Percentiles rank a stretch among this genome's conserved stretches.
These are phyloP conservation scores for Sclerospora graminicola DNA, from an alignment of 352 stramenopile genomes.

Conservation along the genomic window DNA sequence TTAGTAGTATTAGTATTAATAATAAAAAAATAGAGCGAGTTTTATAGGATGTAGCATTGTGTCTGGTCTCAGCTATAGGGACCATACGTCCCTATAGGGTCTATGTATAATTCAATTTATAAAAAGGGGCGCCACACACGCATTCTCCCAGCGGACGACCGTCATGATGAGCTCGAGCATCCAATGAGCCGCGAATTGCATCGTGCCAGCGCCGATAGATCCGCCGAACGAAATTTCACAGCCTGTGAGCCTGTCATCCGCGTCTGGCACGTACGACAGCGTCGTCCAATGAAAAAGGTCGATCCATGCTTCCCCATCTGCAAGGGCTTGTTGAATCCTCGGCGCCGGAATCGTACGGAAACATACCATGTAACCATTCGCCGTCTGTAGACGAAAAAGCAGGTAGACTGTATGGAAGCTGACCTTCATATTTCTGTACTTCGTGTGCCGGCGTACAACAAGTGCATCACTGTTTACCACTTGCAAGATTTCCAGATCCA, in stretches of 20 bases:
- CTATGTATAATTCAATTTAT: slow-evolving; percentile 24
- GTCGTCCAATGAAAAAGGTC: slow-evolving; percentile 55
- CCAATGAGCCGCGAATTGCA: slow-evolving; percentile 61
- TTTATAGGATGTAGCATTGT: no score
- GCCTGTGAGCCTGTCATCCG: slow-evolving; percentile 8
- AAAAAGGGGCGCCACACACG: slow-evolving; percentile 40
- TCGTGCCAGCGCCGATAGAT: slow-evolving; percentile 35
- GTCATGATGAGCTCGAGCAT: slow-evolving; percentile 76
- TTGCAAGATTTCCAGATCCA: slow-evolving; percentile 40
- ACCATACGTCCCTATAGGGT: no score
- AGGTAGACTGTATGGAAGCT: slow-evolving; percentile 67
- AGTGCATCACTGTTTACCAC: slow-evolving; percentile 36
- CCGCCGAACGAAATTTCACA: slow-evolving; percentile 43
- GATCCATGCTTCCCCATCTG: slow-evolving; percentile 42
- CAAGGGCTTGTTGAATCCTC: slow-evolving; percentile 34
- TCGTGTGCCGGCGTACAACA: slow-evolving; percentile 46
- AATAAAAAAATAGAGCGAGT: no score
- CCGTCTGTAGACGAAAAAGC: slow-evolving; percentile 48
- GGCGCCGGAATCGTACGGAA: slow-evolving; percentile 55
- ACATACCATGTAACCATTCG: slow-evolving; percentile 43
- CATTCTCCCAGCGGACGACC: slow-evolving; percentile 55
- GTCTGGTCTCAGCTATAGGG: slow-evolving; percentile 35
- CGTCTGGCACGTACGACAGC: slow-evolving; percentile 19
- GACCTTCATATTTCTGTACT: slow-evolving; percentile 33
- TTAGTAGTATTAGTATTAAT: no score